Base-by-base conservation (phyloP, 345 rosid genomes). In the Garcia nutans region DNA sequence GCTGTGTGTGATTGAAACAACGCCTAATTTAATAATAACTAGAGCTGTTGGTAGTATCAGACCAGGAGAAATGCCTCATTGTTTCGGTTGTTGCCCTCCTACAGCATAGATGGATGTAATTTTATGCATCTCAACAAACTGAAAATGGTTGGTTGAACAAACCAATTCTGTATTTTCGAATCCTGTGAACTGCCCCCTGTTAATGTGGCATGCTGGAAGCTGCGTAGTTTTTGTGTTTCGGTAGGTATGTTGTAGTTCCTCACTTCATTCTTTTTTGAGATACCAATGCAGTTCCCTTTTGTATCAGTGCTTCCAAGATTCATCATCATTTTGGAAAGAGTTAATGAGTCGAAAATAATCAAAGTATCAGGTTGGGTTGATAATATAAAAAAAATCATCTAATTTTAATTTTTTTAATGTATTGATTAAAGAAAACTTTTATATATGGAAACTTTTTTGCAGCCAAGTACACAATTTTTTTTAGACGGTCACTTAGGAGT, bases 31-130 rank as follows among this genome's bases (percentile, higher is more conserved):
- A 64, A 50, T 37, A 64, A n/a, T 5, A 6, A 19, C 65, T 52
- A 13, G 24, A 23, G 31, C 70, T 74, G 23, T 50, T 64, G 57
- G 42, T 26, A 23, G 26, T 64, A 44, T 49, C 76, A 45, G 76
- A 52, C 23, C 50, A 7, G 65, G 28, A 49, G 22, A 55, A 56
- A 56, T 13, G 70, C 69, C 45, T n/a, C 28, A 16, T 8, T 31
- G 23, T 16, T 2, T 49, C 19, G 24, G 58, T 37, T 3, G 6
- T 72, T 60, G 11, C 26, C 10, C 58, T 50, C 45, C 60, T 28
- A 20, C 12, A 31, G 45, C 41, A 13, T 23, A 13, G 64, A 1
- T 54, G 0, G 15, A 20, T 64, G 20, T 58, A n/a, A 62, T 41
- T 73, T 52, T 62, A 65, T 31, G 6, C 10, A 31, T 49, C 59